Evolutionary conservation across 164 flowering plant genomes (phyloP).

Genomic region (Houttuynia cordata): DNA sequence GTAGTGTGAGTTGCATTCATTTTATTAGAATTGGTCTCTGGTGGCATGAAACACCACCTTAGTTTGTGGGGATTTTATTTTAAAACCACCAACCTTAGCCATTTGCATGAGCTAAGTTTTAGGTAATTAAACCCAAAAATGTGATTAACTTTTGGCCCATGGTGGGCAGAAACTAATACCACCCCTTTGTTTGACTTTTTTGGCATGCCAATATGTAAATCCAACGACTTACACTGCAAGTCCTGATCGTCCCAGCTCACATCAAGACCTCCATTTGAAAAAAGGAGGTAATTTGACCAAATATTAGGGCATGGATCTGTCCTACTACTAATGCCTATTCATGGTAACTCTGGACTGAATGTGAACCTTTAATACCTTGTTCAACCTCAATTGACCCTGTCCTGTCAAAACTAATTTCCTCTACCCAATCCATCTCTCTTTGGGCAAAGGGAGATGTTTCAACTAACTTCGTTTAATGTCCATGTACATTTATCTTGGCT

Average conservation of each 20-base stretch:
- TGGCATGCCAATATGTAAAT: conserved; percentile 2
- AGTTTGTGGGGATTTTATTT: neutral
- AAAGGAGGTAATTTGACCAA: neutral
- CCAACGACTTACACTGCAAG: conserved; percentile 2
- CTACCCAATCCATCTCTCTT: conserved; percentile 3
- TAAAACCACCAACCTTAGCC: neutral
- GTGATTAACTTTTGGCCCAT: neutral
- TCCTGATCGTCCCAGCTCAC: neutral
- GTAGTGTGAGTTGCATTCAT: neutral
- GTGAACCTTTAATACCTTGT: neutral
- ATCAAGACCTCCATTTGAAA: neutral
- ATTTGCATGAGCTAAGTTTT: neutral
- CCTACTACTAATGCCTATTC: neutral
- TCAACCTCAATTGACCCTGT: neutral
- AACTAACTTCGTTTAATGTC: neutral
- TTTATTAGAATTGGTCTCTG: neutral
- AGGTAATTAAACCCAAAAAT: neutral
- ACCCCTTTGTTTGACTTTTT: neutral
- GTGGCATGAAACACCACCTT: neutral
- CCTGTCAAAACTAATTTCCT: neutral
- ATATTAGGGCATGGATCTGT: conserved; percentile 2
- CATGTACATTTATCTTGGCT: conserved; percentile 5
- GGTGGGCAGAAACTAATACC: neutral
- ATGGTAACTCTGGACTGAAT: neutral
- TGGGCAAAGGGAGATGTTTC: conserved; percentile 6